Evolutionary conservation across 805 yeast species (phyloP), one percentile per base, ranked within the genome.

Genomic region (Wickerhamomyces queroliae): DNA sequence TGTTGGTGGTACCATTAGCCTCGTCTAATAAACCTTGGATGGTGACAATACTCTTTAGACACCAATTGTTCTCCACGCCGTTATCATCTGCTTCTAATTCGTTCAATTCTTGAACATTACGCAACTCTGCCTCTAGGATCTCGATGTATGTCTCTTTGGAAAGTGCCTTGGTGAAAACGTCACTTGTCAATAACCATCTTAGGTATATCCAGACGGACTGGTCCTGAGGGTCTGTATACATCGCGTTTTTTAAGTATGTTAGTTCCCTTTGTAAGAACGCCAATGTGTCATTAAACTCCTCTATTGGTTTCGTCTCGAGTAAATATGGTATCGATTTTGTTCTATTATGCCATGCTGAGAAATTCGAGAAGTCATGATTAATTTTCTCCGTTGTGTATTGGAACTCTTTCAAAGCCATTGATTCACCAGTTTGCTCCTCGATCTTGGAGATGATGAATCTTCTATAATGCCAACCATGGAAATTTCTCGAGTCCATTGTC

Each of bases 401-500:
- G 49, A 88, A 79, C 59, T 91, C 98, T 5, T 62, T 46, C 27
- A 53, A 39, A n/a, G 64, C 61, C 47, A 59, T 55, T 37, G 56
- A 65, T 16, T 47, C 36, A 1, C 55, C 57, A 0, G 56, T 48
- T 9, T 46, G 25, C 8, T 37, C 28, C 26, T 62, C 66, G 29
- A 64, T 49, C 20, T 53, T 61, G 4, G 55, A 53, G 5, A 86
- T 75, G 7, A 93, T 77, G 40, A 75, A 74, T 41, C 98, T 69
- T 53, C 99, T 69, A 58, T 93, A 93, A 36, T 85, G 88, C 99
- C 99, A 91, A 2, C 95, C 98, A 58, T 90, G 97, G 60, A 72
- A 93, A 58, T 93, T 93, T 50, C 99, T 73, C 15, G 84, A 69
- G 55, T 93, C 99, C 37, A 74, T 59, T 20, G 72, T 70, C 38